These are phyloP conservation scores for Amborella trichopoda DNA, from an alignment of 164 flowering plant genomes.

Conservation along the genomic window DNA sequence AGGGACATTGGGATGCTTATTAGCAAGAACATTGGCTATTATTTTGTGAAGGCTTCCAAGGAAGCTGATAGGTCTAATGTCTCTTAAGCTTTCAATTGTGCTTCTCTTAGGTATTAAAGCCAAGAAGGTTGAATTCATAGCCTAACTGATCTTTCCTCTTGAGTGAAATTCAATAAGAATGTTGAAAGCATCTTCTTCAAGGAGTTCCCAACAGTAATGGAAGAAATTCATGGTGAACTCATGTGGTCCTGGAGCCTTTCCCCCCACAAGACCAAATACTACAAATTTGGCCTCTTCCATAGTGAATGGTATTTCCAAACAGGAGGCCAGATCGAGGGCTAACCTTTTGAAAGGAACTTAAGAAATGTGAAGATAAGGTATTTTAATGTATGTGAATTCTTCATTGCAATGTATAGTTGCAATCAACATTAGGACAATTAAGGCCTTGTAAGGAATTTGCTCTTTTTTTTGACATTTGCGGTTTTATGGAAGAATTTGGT, in stretches of 20 bases:
- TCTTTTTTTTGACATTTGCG: too few species aligned
- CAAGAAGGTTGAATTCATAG: not conserved
- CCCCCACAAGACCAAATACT: not conserved
- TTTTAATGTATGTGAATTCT: too few species aligned
- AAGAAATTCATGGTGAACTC: not conserved
- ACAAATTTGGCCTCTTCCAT: not conserved
- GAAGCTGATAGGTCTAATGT: too few species aligned
- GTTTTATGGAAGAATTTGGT: too few species aligned
- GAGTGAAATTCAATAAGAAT: not conserved
- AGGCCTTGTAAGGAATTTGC: too few species aligned
- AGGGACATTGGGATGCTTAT: too few species aligned
- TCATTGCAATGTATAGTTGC: too few species aligned
- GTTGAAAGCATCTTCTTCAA: not conserved
- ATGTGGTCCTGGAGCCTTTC: not conserved
- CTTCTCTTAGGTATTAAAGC: not conserved
- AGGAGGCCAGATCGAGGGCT: too few species aligned
- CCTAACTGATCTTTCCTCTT: not conserved
- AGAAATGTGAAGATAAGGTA: too few species aligned
- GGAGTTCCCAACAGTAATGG: not conserved
- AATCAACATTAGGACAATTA: too few species aligned
- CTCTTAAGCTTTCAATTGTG: not conserved
- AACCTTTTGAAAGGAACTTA: too few species aligned
- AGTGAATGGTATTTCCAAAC: not conserved
- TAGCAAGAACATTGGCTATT: not conserved
- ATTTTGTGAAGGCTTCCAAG: not conserved